Base-by-base conservation (phyloP, 805 yeast species). In the Monosporozyma aquatica region DNA sequence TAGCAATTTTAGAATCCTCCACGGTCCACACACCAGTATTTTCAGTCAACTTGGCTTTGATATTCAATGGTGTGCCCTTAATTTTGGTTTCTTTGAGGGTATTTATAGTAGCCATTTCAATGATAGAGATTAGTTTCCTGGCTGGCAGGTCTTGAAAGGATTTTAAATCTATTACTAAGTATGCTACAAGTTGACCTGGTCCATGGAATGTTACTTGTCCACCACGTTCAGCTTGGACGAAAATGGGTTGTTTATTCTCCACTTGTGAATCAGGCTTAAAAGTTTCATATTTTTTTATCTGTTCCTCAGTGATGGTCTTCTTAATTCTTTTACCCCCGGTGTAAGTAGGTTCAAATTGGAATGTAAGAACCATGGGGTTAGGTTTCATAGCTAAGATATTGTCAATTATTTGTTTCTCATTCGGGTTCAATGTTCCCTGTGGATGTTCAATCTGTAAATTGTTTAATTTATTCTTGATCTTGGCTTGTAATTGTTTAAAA, bases 201-300 rank as follows among this genome's bases (percentile, higher is more conserved):
- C 97, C 97, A 65, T 92, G 99, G 69, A 85, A 92, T 0, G 98
- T 92, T 1, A 92, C 77, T 58, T 92, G 95, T 0, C 99, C 99
- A 13, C 99, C 99, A 47, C 99, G 69, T 42, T 78, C 78, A 0
- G 92, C 74, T 53, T 85, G 90, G n/a, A 80, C 72, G 55, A 77
- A 84, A 24, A 70, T 70, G 13, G 87, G 81, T n/a, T 71, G 71
- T 32, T 67, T 47, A 27, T 53, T 50, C 4, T 40, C 15, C 40
- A 40, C 25, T 52, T 65, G 48, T 25, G 45, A 5, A 2, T 10
- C 14, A 52, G 56, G 15, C 40, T 43, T 23, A 47, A 56, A 47
- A 36, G 47, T 41, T 56, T 62, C 55, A 49, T 44, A 51, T 37
- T 43, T 17, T 3, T 51, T 37, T 24, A 58, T 47, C 11, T 54